phyloP scores from a whole-genome alignment of 768 basidiomycete genomes.

The Tricholoma furcatifolium region DNA sequence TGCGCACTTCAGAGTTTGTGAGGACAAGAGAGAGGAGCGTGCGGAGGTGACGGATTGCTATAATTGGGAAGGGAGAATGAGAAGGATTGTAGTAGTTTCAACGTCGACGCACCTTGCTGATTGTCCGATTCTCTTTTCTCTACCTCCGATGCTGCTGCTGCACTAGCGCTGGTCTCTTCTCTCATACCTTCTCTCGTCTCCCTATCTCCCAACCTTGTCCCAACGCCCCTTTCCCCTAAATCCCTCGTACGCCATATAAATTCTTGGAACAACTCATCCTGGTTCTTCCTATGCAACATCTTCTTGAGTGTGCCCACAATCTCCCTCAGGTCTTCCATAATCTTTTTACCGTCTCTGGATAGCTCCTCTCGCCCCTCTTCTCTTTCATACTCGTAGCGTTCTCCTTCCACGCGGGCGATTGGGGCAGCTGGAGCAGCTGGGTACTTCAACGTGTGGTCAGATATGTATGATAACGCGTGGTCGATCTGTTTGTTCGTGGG shows the following conservation, averaged over 20 bases:
- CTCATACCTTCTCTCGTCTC: background rate
- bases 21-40: slow-evolving; percentile 83
- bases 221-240: slow-evolving; percentile 23
- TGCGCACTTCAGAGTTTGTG: slow-evolving; percentile 92
- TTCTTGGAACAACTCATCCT: slow-evolving; percentile 89
- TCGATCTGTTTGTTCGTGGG: slow-evolving; percentile 84
- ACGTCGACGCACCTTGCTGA: slow-evolving; percentile 48
- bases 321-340: slow-evolving; percentile 75
- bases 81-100: background rate
- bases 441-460: slow-evolving; percentile 33
- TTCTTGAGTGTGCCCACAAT: slow-evolving; percentile 73
- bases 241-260: slow-evolving; percentile 81
- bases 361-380: slow-evolving; percentile 40
- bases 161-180: background rate
- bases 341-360: slow-evolving; percentile 72
- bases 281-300: slow-evolving; percentile 82
- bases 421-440: too few species aligned
- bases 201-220: background rate
- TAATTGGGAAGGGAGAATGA: background rate
- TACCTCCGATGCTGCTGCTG: slow-evolving; percentile 28
- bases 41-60: slow-evolving; percentile 83
- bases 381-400: too few species aligned
- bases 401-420: too few species aligned
- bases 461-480: slow-evolving; percentile 64
- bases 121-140: slow-evolving; percentile 57